A percentile compares a stretch with the other conserved stretches of the same genome.
phyloP scores from a whole-genome alignment of 305 asterid genomes.

The Andrographis paniculata region DNA sequence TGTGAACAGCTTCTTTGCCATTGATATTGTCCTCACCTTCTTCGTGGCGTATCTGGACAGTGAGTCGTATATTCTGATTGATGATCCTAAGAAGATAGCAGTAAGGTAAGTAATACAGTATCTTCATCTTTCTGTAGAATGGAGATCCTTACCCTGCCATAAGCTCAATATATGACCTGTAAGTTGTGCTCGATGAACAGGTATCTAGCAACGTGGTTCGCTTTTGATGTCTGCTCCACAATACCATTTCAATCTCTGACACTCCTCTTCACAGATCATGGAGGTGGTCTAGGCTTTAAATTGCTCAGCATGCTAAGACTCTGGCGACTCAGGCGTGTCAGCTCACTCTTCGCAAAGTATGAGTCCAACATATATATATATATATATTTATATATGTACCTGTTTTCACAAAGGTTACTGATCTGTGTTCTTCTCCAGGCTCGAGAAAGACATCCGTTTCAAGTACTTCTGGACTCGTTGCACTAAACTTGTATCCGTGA shows the following conservation, averaged over 20 bases:
- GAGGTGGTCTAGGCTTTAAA: slow-evolving; percentile 61
- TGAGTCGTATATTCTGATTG: slow-evolving; percentile 66
- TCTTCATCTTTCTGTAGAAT: background rate
- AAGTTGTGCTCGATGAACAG: slow-evolving; percentile 38
- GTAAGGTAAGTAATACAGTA: slow-evolving; percentile 37
- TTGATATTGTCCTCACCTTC: slow-evolving; percentile 83
- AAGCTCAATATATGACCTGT: background rate
- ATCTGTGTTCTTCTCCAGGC: slow-evolving; percentile 32
- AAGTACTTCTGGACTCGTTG: slow-evolving; percentile 96
- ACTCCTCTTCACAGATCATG: slow-evolving; percentile 58
- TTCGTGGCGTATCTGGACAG: slow-evolving; percentile 78
- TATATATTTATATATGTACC: background rate
- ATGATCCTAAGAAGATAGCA: slow-evolving; percentile 56
- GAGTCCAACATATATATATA: slow-evolving; percentile 8
- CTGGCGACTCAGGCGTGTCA: slow-evolving; percentile 95
- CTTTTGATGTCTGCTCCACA: slow-evolving; percentile 79
- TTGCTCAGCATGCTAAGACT: slow-evolving; percentile 84
- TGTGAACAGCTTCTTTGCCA: slow-evolving; percentile 65
- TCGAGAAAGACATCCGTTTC: slow-evolving; percentile 89
- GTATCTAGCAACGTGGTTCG: slow-evolving; percentile 78
- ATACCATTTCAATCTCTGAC: slow-evolving; percentile 66
- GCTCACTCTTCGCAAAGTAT: slow-evolving; percentile 89
- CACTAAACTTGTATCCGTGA: slow-evolving; percentile 73
- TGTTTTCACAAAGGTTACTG: slow-evolving; percentile 15
- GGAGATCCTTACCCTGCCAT: background rate